These are phyloP conservation scores for Leptographium galeiforme DNA, from an alignment of 2,329 filamentous ascomycete genomes.

Conservation along the genomic window DNA sequence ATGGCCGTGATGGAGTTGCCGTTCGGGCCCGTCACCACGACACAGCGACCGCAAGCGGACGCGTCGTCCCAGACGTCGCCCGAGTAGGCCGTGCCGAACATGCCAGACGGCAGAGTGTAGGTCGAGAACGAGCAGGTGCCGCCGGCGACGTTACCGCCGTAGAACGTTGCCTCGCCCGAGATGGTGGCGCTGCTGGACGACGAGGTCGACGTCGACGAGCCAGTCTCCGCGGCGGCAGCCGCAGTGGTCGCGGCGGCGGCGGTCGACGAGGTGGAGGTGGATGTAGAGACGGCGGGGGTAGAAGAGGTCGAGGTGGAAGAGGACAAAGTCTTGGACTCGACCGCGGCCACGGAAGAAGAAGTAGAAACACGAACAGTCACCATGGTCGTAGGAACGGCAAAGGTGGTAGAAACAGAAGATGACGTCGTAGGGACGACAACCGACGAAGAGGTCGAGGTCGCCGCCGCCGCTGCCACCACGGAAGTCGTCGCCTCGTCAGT, in stretches of 20 bases:
- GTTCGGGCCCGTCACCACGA: conserved; percentile 42
- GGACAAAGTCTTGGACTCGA: not conserved
- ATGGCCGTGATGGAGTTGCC: conserved; percentile 46
- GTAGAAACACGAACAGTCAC: not conserved
- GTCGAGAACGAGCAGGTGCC: conserved; percentile 51
- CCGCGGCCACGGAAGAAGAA: not conserved
- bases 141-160: conserved; percentile 41
- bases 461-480: not conserved
- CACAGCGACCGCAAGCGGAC: conserved; percentile 46
- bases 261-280: not conserved
- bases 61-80: conserved; percentile 41
- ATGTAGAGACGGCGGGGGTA: not conserved
- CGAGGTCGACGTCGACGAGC: not conserved
- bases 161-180: conserved; percentile 35
- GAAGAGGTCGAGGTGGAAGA: not conserved
- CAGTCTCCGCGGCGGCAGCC: not conserved
- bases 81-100: conserved; percentile 50
- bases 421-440: too few species aligned
- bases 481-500: not conserved
- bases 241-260: not conserved
- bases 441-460: not conserved
- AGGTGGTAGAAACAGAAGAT: not conserved
- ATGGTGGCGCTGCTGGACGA: not conserved
- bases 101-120: conserved; percentile 44
- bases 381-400: not conserved